Percentiles rank a stretch among this genome's conserved stretches.
These are phyloP conservation scores for Leucogyrophana mollusca DNA, from an alignment of 768 basidiomycete species.

Conservation along the genomic window DNA sequence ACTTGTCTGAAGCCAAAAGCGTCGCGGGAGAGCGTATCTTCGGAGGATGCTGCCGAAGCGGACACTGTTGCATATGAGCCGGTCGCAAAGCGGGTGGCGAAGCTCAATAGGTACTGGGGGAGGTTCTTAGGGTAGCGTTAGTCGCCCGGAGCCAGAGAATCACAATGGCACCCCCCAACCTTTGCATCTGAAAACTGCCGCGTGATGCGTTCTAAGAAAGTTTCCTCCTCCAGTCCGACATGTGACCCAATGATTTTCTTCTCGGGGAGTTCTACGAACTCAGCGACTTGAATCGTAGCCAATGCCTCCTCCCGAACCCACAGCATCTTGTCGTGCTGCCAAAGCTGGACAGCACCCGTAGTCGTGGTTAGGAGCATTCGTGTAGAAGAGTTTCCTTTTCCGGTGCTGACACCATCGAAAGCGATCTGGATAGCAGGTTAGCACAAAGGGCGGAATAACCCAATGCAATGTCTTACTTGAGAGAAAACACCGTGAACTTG, in stretches of 20 bases:
- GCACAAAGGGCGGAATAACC: slow-evolving; percentile 3
- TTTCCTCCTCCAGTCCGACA: slow-evolving; percentile 38
- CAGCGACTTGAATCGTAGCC: slow-evolving; percentile 57
- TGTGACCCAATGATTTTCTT: slow-evolving; percentile 34
- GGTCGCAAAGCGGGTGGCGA: slow-evolving; percentile 68
- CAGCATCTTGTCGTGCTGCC: slow-evolving; percentile 55
- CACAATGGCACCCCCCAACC: slow-evolving; percentile 39
- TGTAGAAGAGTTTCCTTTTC: slow-evolving; percentile 33
- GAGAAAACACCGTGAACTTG: slow-evolving; percentile 62
- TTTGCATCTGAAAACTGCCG: slow-evolving; percentile 62
- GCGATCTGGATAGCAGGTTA: slow-evolving; percentile 38
- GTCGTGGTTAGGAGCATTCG: slow-evolving; percentile 61
- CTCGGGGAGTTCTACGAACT: slow-evolving; percentile 81
- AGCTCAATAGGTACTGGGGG: slow-evolving; percentile 65
- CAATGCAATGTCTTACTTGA: slow-evolving; percentile 46
- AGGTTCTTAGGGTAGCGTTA: slow-evolving; percentile 51
- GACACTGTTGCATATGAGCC: slow-evolving; percentile 52
- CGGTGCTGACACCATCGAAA: slow-evolving; percentile 46
- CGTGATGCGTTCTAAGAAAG: slow-evolving; percentile 46
- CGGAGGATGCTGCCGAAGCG: slow-evolving; percentile 26
- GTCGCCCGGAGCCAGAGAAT: neutral
- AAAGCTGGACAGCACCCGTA: slow-evolving; percentile 77
- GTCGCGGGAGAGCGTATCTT: slow-evolving; percentile 56
- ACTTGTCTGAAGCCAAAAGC: slow-evolving; percentile 87
- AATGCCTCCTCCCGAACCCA: slow-evolving; percentile 87